Evolutionary conservation across 73 alveolate genomes (phyloP).

Genomic region (Paramecium octaurelia): DNA sequence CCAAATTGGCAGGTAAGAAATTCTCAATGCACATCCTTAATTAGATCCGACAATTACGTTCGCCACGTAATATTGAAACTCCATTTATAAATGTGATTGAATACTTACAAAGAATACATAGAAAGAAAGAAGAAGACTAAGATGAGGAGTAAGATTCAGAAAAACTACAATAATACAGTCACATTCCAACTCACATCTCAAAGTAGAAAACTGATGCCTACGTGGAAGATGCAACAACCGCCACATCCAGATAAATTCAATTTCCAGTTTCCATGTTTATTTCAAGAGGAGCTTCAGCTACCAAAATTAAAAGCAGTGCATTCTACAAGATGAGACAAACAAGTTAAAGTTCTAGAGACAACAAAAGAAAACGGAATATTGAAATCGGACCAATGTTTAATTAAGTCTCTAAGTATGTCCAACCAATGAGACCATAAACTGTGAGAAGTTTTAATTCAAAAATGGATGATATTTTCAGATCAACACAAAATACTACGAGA

Average conservation of each 20-base stretch:
- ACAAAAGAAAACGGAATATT: neutral
- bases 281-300: neutral
- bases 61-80: neutral
- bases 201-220: neutral
- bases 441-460: neutral
- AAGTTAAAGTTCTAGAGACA: neutral
- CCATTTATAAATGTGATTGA: neutral
- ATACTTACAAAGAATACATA: neutral
- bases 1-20: neutral
- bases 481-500: neutral
- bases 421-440: slow-evolving; percentile 10
- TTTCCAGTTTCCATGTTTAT: neutral
- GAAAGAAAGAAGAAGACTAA: neutral
- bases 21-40: neutral
- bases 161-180: neutral
- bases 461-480: neutral
- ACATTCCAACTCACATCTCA: neutral
- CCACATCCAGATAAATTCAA: neutral
- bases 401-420: neutral
- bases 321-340: neutral
- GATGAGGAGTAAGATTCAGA: neutral
- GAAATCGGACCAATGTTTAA: neutral
- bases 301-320: neutral
- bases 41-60: neutral
- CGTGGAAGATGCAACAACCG: neutral